Conservation (phyloP, 108 stramenopile species). For the Fistulifera pelliculosa region DNA sequence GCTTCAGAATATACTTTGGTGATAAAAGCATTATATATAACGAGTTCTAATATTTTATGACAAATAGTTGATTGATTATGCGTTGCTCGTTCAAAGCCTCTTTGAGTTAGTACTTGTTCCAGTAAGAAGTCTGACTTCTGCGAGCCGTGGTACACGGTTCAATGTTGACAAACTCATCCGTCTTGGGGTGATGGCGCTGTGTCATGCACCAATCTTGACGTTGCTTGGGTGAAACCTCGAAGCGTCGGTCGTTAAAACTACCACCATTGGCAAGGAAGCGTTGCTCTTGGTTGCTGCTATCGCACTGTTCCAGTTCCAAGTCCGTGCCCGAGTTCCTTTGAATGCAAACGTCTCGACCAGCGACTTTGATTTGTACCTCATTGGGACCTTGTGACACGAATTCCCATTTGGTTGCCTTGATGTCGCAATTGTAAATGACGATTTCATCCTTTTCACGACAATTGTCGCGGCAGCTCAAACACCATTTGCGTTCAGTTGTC, state of each 20-base stretch:
- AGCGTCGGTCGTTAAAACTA: not conserved
- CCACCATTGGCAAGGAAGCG: not conserved
- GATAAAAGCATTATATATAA: too few species aligned
- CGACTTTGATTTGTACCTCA: not conserved
- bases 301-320: not conserved
- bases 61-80: too few species aligned
- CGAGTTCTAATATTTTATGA: too few species aligned
- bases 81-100: too few species aligned
- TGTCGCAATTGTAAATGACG: not conserved
- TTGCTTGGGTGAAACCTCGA: not conserved
- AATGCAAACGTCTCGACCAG: not conserved
- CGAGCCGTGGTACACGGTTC: constrained; percentile 2
- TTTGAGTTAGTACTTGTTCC: not conserved
- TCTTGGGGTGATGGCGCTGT: constrained; percentile 18
- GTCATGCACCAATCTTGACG: constrained; percentile 8
- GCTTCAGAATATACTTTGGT: too few species aligned
- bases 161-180: constrained; percentile 3
- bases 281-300: not conserved
- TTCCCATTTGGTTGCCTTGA: too few species aligned
- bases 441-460: not conserved
- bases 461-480: constrained; percentile 26
- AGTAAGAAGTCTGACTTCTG: not conserved
- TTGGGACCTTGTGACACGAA: not conserved
- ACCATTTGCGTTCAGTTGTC: constrained; percentile 36
- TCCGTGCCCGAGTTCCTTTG: not conserved